Evolutionary conservation across 2,329 filamentous ascomycete genomes (phyloP).

Genomic region (Penicillium crustosum): DNA sequence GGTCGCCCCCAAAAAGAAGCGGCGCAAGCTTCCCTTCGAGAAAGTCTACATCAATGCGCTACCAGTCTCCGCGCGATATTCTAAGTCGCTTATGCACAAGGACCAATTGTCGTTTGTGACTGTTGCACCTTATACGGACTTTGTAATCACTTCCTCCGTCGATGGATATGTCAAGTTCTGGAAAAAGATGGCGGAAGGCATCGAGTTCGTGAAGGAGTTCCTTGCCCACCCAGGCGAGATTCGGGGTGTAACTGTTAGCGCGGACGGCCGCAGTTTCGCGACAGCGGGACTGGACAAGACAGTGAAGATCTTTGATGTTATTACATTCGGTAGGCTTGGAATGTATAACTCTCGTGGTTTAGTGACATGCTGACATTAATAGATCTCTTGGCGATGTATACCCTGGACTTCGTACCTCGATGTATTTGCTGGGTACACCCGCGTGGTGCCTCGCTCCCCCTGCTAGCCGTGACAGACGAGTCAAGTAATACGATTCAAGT

Average conservation of each 20-base stretch:
- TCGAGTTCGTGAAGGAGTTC: constrained; percentile 99
- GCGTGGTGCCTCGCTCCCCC: constrained; percentile 80
- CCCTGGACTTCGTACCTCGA: constrained; percentile 71
- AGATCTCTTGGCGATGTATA: constrained; percentile 79
- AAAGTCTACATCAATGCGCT: constrained; percentile 91
- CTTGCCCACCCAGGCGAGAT: constrained; percentile 86
- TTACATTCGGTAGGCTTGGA: constrained; percentile 66
- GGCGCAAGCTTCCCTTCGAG: constrained; percentile 85
- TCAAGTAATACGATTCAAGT: constrained; percentile 71
- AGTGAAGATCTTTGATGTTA: constrained; percentile 60
- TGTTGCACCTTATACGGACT: constrained; percentile 87
- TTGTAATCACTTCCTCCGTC: constrained; percentile 87
- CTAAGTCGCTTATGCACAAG: constrained; percentile 97
- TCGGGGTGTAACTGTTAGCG: constrained; percentile 76
- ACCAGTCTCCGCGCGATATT: constrained; percentile 78
- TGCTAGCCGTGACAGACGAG: constrained; percentile 80
- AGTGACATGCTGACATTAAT: constrained; percentile 12
- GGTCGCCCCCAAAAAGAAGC: constrained; percentile 82
- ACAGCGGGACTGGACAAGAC: constrained; percentile 66
- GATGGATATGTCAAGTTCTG: constrained; percentile 99
- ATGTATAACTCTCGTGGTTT: neutral
- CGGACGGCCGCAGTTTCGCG: constrained; percentile 90
- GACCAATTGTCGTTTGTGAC: constrained; percentile 87
- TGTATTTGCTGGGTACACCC: constrained; percentile 90
- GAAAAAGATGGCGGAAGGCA: constrained; percentile 88